Percentiles rank a stretch among this genome's conserved stretches.
Evolutionary conservation across 106 monocot species (phyloP).

Genomic region (Acorus calamus): DNA sequence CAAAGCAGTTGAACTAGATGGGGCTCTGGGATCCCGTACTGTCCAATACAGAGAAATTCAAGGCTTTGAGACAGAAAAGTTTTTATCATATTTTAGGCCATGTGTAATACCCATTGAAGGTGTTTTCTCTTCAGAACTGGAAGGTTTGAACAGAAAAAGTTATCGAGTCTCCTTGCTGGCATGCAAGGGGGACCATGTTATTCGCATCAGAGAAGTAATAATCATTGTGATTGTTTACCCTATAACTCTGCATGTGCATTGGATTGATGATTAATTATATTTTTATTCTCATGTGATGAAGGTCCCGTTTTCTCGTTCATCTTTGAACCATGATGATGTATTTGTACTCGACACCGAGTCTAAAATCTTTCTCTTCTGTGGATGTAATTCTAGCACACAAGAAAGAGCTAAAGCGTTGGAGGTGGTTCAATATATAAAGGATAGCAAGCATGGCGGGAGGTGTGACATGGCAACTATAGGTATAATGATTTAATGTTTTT

Average conservation of each 20-base stretch:
- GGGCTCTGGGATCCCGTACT: slow-evolving; percentile 11
- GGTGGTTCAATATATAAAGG: slow-evolving; percentile 17
- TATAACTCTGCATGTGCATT: not conserved
- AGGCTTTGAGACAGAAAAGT: slow-evolving; percentile 15
- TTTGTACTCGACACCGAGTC: slow-evolving; percentile 16
- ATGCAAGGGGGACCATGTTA: slow-evolving; percentile 19
- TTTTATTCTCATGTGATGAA: slow-evolving; percentile 7
- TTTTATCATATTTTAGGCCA: slow-evolving; percentile 17
- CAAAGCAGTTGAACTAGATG: slow-evolving; percentile 17
- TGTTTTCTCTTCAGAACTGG: not conserved
- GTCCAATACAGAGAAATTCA: slow-evolving; percentile 15
- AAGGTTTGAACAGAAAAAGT: not conserved
- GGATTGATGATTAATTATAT: not conserved
- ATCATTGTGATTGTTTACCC: not conserved
- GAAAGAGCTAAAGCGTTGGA: slow-evolving; percentile 24
- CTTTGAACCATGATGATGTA: slow-evolving; percentile 19
- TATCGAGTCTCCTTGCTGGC: slow-evolving; percentile 3
- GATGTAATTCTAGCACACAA: slow-evolving; percentile 13
- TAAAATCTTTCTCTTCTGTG: slow-evolving; percentile 20
- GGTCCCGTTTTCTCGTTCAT: slow-evolving; percentile 20
- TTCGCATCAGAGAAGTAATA: slow-evolving; percentile 14
- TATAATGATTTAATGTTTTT: slow-evolving; percentile 3
- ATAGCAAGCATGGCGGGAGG: slow-evolving; percentile 10
- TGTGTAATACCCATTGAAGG: slow-evolving; percentile 17
- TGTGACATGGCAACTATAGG: slow-evolving; percentile 15